Conservation (phyloP, 768 basidiomycete species). For the Lepiota subincarnata region DNA sequence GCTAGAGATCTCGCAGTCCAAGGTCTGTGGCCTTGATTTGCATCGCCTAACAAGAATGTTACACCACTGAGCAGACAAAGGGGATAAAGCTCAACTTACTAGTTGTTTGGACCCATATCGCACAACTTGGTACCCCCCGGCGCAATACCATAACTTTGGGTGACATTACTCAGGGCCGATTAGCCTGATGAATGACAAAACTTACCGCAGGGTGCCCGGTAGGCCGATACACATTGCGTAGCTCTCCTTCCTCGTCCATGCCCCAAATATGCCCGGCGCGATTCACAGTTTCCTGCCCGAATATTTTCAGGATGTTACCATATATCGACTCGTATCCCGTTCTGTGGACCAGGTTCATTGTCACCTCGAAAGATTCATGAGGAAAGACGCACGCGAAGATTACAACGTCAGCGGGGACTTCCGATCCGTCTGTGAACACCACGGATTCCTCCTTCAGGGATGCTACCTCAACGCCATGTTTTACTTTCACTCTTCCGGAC, state of each 20-base stretch:
- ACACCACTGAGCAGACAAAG: not conserved
- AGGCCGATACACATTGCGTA: slow-evolving; percentile 32
- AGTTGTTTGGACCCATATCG: slow-evolving; percentile 33
- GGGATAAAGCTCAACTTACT: slow-evolving; percentile 19
- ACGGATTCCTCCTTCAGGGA: slow-evolving; percentile 30
- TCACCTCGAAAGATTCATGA: no score
- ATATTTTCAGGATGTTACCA: slow-evolving; percentile 25
- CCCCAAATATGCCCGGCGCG: slow-evolving; percentile 31
- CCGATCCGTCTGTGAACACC: slow-evolving; percentile 35
- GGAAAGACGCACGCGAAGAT: slow-evolving; percentile 35
- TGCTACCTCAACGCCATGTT: slow-evolving; percentile 44
- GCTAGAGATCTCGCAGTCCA: not conserved
- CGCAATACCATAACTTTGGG: slow-evolving; percentile 36
- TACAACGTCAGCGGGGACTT: slow-evolving; percentile 38
- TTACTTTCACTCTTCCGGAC: slow-evolving; percentile 54
- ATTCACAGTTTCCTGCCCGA: slow-evolving; percentile 32
- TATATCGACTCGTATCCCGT: slow-evolving; percentile 17
- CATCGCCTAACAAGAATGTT: not conserved
- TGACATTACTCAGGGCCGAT: not conserved
- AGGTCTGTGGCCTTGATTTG: slow-evolving; percentile 5
- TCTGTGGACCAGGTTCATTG: not conserved
- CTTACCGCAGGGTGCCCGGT: slow-evolving; percentile 40
- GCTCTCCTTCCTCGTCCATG: slow-evolving; percentile 38
- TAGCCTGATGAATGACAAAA: not conserved
- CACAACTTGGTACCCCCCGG: slow-evolving; percentile 30